Evolutionary conservation across 108 stramenopile genomes (phyloP).

Genomic region (Chaetoceros tenuissimus): DNA sequence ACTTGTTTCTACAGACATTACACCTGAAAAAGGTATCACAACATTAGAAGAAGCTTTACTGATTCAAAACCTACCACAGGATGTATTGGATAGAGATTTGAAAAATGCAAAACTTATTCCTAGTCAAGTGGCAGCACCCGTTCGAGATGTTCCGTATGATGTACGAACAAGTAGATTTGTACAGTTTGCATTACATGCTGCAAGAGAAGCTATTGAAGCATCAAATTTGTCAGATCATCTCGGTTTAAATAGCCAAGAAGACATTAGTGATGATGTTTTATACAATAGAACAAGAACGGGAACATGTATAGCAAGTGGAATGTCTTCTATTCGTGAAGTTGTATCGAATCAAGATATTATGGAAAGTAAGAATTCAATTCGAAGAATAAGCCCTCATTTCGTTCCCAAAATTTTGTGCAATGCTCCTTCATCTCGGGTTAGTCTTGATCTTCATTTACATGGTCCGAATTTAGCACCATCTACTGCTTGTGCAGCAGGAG

Average conservation of each 20-base stretch:
- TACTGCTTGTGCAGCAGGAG: constrained; percentile 93
- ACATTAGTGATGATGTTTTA: constrained; percentile 8
- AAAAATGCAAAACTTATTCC: constrained; percentile 44
- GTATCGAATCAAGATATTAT: constrained; percentile 31
- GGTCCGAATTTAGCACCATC: constrained; percentile 84
- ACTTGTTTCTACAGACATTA: constrained; percentile 16
- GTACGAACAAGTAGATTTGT: constrained; percentile 59
- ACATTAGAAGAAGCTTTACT: constrained; percentile 39
- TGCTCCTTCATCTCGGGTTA: constrained; percentile 70
- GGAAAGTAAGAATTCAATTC: constrained; percentile 14
- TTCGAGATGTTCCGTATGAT: constrained; percentile 28
- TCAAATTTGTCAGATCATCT: constrained; percentile 32
- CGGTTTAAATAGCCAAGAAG: background rate
- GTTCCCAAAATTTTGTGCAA: constrained; percentile 91
- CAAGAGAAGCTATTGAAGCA: constrained; percentile 48
- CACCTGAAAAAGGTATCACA: constrained; percentile 36
- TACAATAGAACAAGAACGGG: constrained; percentile 40
- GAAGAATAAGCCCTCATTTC: constrained; percentile 83
- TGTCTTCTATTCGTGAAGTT: constrained; percentile 84
- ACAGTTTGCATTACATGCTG: constrained; percentile 70
- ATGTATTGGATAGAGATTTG: constrained; percentile 35
- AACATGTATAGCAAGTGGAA: constrained; percentile 79
- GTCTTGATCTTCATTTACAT: constrained; percentile 49
- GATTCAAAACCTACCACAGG: constrained; percentile 28
- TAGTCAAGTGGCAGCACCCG: constrained; percentile 76